Conservation (phyloP, 2,329 filamentous ascomycete genomes). For the Coccinonectria pachysandricola region DNA sequence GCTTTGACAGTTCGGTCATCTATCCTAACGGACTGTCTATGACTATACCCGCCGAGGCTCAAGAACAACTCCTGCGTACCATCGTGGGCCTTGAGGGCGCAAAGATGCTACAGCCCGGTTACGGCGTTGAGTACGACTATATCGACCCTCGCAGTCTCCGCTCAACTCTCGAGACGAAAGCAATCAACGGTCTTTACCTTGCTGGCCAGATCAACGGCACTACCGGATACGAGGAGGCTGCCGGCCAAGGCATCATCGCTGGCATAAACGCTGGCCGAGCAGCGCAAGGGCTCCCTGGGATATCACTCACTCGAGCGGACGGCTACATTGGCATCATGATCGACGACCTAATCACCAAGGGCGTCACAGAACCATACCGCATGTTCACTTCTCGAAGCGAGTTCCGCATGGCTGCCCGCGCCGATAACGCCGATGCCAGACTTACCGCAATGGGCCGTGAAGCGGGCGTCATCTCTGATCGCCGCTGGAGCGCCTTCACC, state of each 20-base stretch:
- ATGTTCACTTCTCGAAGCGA: constrained; percentile 98
- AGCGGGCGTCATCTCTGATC: constrained; percentile 69
- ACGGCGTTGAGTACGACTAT: constrained; percentile 98
- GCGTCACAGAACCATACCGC: constrained; percentile 90
- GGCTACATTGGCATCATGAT: constrained; percentile 99
- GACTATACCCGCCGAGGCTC: constrained; percentile 84
- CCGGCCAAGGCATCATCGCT: constrained; percentile 83
- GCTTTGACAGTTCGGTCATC: constrained; percentile 78
- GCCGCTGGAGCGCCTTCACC: constrained; percentile 62
- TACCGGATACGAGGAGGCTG: constrained; percentile 95
- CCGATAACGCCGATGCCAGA: constrained; percentile 87
- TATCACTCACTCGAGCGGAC: constrained; percentile 69
- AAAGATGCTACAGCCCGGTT: constrained; percentile 86
- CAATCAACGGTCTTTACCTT: constrained; percentile 77
- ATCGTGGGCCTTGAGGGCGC: constrained; percentile 83
- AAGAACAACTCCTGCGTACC: constrained; percentile 75
- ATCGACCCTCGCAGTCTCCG: constrained; percentile 84
- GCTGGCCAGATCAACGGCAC: constrained; percentile 98
- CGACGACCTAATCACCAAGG: constrained; percentile 93
- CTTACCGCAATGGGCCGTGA: constrained; percentile 68
- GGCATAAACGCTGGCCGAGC: constrained; percentile 90
- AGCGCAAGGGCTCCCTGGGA: constrained; percentile 51
- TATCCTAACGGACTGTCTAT: constrained; percentile 97
- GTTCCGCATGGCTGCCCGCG: constrained; percentile 83
- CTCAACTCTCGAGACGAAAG: constrained; percentile 88